phyloP scores from a whole-genome alignment of 2,329 filamentous ascomycete genomes.

The Penicillium sumatraense region DNA sequence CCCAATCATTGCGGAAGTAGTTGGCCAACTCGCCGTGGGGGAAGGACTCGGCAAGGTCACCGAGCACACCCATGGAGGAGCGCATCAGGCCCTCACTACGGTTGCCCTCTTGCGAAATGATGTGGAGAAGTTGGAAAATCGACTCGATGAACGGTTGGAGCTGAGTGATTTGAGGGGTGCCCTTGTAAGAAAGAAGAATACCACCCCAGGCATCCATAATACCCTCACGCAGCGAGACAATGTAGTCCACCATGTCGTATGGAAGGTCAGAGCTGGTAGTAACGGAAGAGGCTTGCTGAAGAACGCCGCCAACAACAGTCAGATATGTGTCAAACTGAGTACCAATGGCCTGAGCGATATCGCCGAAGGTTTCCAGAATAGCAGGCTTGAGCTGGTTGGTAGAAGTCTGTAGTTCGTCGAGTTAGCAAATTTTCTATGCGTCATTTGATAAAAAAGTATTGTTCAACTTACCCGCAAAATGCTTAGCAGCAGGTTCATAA shows the following conservation, averaged over 20 bases:
- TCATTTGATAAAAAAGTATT: background rate
- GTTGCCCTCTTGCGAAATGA: conserved; percentile 80
- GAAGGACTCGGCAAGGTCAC: conserved; percentile 92
- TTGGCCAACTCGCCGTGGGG: conserved; percentile 84
- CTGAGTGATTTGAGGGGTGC: conserved; percentile 59
- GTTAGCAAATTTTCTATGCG: background rate
- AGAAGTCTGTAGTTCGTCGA: conserved; percentile 45
- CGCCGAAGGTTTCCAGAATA: conserved; percentile 96
- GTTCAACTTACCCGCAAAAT: conserved; percentile 70
- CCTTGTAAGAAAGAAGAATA: conserved; percentile 92
- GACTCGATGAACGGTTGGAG: conserved; percentile 79
- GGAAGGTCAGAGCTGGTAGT: conserved; percentile 77
- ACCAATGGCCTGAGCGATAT: conserved; percentile 93
- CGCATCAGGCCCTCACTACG: conserved; percentile 90
- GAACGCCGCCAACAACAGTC: conserved; percentile 86
- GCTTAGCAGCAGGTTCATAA: conserved; percentile 97
- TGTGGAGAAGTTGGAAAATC: conserved; percentile 85
- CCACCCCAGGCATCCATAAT: conserved; percentile 99
- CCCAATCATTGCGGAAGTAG: conserved; percentile 88
- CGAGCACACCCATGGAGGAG: conserved; percentile 96
- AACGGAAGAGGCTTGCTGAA: conserved; percentile 89
- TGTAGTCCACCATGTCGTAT: conserved; percentile 96
- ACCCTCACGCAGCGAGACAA: conserved; percentile 90
- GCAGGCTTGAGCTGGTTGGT: conserved; percentile 97
- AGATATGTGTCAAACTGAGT: conserved; percentile 93